Conservation (phyloP, 1,284 basidiomycete genomes). For the Phylloporus sp. region DNA sequence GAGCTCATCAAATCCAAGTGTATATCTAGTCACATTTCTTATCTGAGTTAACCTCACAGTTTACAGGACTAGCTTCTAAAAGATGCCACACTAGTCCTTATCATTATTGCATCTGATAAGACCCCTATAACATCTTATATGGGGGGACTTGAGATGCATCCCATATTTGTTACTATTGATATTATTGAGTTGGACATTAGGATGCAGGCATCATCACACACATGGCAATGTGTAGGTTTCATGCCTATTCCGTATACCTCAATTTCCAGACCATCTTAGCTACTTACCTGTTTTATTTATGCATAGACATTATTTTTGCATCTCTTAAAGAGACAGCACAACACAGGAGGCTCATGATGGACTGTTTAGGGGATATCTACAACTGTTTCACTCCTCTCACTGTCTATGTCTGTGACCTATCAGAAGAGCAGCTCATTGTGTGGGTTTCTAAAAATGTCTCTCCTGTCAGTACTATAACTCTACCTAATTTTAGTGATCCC, state of each 20-base stretch:
- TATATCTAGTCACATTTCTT: no score
- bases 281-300: not conserved
- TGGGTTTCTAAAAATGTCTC: not conserved
- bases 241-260: not conserved
- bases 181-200: slow-evolving; percentile 15
- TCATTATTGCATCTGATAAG: no score
- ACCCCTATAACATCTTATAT: slow-evolving; percentile 3
- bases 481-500: no score
- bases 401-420: not conserved
- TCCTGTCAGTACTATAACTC: no score
- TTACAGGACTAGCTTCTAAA: not conserved
- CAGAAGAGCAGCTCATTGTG: not conserved
- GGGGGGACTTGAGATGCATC: slow-evolving; percentile 14
- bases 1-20: no score
- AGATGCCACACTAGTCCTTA: not conserved
- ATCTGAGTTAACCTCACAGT: no score
- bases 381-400: not conserved
- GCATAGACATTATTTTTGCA: not conserved
- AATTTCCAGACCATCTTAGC: not conserved
- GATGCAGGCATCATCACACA: slow-evolving; percentile 13
- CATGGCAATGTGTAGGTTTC: slow-evolving; percentile 13
- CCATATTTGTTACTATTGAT: slow-evolving; percentile 13
- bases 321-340: not conserved
- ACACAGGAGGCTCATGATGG: not conserved
- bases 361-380: not conserved